Evolutionary conservation across 257 asterid species (phyloP).

Genomic region (Nicotiana paniculata): DNA sequence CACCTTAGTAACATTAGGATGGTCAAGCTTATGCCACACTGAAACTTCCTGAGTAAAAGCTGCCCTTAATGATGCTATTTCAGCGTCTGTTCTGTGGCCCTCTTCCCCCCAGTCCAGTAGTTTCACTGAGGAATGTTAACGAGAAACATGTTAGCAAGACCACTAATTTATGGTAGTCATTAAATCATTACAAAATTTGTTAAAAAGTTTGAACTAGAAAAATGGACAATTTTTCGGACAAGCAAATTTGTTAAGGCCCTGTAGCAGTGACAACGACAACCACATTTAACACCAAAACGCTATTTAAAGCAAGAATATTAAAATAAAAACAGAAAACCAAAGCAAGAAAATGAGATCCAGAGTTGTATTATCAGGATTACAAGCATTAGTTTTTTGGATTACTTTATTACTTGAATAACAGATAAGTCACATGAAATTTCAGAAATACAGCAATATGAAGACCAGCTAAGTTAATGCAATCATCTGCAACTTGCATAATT

Average conservation of each 20-base stretch:
- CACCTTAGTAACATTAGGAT: conserved; percentile 89
- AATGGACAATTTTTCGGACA: neutral
- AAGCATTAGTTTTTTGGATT: conserved; percentile 19
- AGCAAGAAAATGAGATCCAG: conserved; percentile 29
- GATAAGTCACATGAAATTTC: conserved; percentile 69
- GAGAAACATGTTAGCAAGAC: neutral
- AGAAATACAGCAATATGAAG: conserved; percentile 14
- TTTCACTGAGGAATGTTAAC: conserved; percentile 44
- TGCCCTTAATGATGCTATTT: conserved; percentile 61
- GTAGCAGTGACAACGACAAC: conserved; percentile 3
- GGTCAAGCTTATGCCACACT: conserved; percentile 89
- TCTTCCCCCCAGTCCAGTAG: conserved; percentile 94
- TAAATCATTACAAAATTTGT: neutral
- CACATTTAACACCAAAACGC: neutral
- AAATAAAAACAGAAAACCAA: conserved; percentile 2
- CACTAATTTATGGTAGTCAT: neutral
- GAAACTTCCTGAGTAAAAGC: conserved; percentile 92
- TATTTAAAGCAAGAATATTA: neutral
- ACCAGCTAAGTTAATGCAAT: conserved; percentile 38
- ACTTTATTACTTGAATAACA: conserved; percentile 23
- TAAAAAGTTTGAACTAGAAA: neutral
- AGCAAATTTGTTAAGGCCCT: neutral
- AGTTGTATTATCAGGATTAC: conserved; percentile 10
- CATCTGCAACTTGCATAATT: conserved; percentile 27
- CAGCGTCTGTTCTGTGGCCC: conserved; percentile 79